Percentiles rank a stretch among this genome's conserved stretches.
phyloP scores from a whole-genome alignment of 768 basidiomycete species.

The Leccinum variicolor region DNA sequence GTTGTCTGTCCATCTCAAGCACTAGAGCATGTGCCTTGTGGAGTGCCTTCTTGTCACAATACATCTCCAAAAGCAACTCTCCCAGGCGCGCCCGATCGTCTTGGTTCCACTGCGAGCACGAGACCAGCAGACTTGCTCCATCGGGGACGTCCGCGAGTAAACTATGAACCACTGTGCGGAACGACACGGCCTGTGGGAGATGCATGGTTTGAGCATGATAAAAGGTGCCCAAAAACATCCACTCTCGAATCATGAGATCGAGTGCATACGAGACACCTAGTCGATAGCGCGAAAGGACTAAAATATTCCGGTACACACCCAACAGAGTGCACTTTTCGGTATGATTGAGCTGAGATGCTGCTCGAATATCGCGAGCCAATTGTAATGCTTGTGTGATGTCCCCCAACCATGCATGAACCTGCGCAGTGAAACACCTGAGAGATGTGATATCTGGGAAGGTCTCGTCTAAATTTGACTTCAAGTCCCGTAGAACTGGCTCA shows the following conservation, averaged over 20 bases:
- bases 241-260: slow-evolving; percentile 39
- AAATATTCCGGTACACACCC: slow-evolving; percentile 36
- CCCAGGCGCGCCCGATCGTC: slow-evolving; percentile 32
- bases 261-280: slow-evolving; percentile 33
- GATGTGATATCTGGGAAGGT: slow-evolving; percentile 16
- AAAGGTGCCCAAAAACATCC: slow-evolving; percentile 30
- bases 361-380: slow-evolving; percentile 25
- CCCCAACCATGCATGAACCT: slow-evolving; percentile 36
- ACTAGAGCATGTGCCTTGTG: slow-evolving; percentile 40
- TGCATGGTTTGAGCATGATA: slow-evolving; percentile 6
- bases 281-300: slow-evolving; percentile 35
- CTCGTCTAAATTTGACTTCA: slow-evolving; percentile 23
- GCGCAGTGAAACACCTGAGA: slow-evolving; percentile 30
- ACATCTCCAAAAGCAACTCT: slow-evolving; percentile 40
- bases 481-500: slow-evolving; percentile 28
- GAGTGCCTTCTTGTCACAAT: slow-evolving; percentile 31
- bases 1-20: slow-evolving; percentile 37
- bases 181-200: slow-evolving; percentile 16
- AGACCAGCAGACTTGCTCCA: slow-evolving; percentile 26
- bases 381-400: slow-evolving; percentile 34
- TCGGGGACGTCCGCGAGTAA: slow-evolving; percentile 32
- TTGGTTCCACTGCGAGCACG: slow-evolving; percentile 22
- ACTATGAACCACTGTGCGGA: slow-evolving; percentile 28
- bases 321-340: slow-evolving; percentile 22
- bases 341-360: slow-evolving; percentile 14